Percentiles rank a stretch among this genome's conserved stretches.
phyloP scores from a whole-genome alignment of 345 rosid genomes.

The Euphorbia lathyris region DNA sequence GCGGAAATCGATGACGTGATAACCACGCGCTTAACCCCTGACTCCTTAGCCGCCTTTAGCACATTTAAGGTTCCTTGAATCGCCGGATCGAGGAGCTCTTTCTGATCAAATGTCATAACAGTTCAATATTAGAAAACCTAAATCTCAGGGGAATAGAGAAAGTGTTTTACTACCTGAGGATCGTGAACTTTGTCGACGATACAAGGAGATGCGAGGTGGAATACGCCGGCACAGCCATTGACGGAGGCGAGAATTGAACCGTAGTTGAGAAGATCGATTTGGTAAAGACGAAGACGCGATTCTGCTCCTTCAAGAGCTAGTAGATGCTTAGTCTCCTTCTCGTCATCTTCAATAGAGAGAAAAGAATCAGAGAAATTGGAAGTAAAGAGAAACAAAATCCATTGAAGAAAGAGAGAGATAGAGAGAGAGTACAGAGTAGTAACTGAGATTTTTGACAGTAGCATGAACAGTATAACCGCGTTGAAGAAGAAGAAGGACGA shows the following conservation, averaged over 20 bases:
- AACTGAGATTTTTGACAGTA: constrained; percentile 76
- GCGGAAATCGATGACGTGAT: constrained; percentile 80
- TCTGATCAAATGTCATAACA: constrained; percentile 31
- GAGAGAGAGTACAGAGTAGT: constrained; percentile 6
- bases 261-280: constrained; percentile 80
- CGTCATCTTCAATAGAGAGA: constrained; percentile 43
- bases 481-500: constrained; percentile 66
- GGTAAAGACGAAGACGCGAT: constrained; percentile 73
- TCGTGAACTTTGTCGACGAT: constrained; percentile 66
- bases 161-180: constrained; percentile 50
- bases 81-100: constrained; percentile 79
- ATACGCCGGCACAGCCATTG: constrained; percentile 69
- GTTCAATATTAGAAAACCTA: neutral
- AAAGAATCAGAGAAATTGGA: neutral
- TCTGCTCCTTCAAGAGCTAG: constrained; percentile 72
- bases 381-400: neutral
- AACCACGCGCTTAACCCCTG: constrained; percentile 76
- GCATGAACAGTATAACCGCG: constrained; percentile 86
- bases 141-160: neutral
- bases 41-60: constrained; percentile 67
- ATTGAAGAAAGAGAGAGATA: too few species aligned
- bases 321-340: constrained; percentile 78
- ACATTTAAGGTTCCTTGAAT: constrained; percentile 80
- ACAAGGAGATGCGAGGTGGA: constrained; percentile 95
- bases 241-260: constrained; percentile 61